These are phyloP conservation scores for Blastocystis sp. DNA, from an alignment of 352 stramenopile species.

Conservation along the genomic window DNA sequence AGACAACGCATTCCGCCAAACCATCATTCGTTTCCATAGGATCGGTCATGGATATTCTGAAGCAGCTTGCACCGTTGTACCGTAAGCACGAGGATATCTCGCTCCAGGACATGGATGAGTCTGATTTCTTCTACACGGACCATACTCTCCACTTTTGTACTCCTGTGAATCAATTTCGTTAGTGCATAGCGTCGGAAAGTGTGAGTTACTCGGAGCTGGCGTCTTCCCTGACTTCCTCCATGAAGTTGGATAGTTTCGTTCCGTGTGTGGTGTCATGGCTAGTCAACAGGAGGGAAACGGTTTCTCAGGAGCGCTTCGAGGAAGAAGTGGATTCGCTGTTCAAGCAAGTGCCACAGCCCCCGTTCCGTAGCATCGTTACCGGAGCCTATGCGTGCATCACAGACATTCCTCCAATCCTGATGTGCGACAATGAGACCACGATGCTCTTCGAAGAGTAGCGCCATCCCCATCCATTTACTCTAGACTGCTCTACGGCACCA, in stretches of 20 bases:
- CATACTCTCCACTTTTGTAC: conserved; percentile 40
- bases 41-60: conserved; percentile 5
- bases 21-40: background rate
- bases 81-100: background rate
- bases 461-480: background rate
- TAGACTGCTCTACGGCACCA: conserved; percentile 45
- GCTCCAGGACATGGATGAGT: conserved; percentile 12
- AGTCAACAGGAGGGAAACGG: background rate
- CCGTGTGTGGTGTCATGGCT: background rate
- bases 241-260: conserved; percentile 18
- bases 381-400: conserved; percentile 12
- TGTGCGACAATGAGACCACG: conserved; percentile 29
- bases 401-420: conserved; percentile 31
- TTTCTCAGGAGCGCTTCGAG: conserved; percentile 38
- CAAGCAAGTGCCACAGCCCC: background rate
- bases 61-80: conserved; percentile 47
- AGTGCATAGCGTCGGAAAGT: background rate
- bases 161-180: background rate
- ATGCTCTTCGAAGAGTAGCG: conserved; percentile 46
- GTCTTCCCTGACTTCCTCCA: conserved; percentile 9
- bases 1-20: conserved; percentile 1
- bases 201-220: conserved; percentile 25
- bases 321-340: conserved; percentile 6
- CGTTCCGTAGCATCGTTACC: background rate
- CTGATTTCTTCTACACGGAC: conserved; percentile 4